Conservation (phyloP, 169 alveolate species). For the Fabrea salina region DNA sequence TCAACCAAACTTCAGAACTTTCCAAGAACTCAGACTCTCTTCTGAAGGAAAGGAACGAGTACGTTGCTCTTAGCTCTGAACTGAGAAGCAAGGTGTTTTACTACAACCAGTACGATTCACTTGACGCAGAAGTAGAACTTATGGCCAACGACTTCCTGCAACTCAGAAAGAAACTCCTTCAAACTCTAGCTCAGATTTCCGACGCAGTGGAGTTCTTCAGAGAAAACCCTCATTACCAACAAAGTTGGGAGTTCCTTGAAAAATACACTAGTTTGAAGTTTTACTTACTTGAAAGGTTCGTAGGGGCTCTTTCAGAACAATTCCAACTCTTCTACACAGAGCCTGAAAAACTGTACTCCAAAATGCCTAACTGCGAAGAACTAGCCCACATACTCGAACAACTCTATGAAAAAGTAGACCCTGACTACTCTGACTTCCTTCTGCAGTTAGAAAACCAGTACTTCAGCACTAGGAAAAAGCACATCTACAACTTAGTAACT, state of each 20-base stretch:
- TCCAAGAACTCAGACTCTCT: no score
- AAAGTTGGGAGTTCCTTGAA: background rate
- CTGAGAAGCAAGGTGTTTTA: slow-evolving; percentile 1
- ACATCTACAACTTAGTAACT: background rate
- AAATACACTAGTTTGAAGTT: background rate
- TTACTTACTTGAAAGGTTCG: background rate
- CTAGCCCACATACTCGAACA: background rate
- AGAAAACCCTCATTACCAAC: slow-evolving; percentile 23
- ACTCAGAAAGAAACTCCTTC: background rate
- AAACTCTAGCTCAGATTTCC: background rate
- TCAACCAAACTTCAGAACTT: no score
- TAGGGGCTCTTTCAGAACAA: background rate
- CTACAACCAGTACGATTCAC: background rate
- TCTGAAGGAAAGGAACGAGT: background rate
- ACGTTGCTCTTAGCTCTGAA: background rate
- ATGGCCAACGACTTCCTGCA: background rate
- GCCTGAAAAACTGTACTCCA: background rate
- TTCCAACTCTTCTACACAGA: slow-evolving; percentile 5
- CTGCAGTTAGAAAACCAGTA: background rate
- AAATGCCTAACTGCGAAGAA: background rate
- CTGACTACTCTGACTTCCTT: background rate
- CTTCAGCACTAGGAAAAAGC: slow-evolving; percentile 6
- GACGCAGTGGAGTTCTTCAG: slow-evolving; percentile 17
- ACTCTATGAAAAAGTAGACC: background rate
- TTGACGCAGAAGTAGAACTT: background rate